A percentile compares a stretch with the other conserved stretches of the same genome.
Evolutionary conservation across 177 flowering plant species (phyloP).

Genomic region (Vitis hybrid): DNA sequence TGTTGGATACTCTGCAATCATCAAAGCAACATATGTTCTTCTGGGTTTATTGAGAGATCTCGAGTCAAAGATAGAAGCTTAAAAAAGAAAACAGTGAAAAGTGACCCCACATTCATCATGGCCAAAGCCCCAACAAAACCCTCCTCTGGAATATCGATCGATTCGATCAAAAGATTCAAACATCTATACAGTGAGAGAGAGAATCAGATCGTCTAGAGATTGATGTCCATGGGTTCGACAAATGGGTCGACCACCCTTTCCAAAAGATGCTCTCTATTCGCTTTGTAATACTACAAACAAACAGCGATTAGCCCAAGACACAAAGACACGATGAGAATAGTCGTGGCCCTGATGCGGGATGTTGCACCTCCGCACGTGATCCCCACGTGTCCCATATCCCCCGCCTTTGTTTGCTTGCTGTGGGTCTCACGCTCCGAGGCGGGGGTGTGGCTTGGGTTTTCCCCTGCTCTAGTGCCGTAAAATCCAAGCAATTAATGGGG

Average conservation of each 20-base stretch:
- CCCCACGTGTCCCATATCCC: neutral
- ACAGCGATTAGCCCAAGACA: conserved; percentile 31
- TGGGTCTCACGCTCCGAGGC: conserved; percentile 3
- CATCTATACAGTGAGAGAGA: conserved; percentile 20
- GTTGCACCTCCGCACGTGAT: conserved; percentile 11
- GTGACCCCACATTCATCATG: conserved; percentile 29
- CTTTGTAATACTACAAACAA: conserved; percentile 29
- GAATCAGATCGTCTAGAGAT: conserved; percentile 70
- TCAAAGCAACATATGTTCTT: conserved; percentile 34
- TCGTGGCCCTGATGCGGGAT: neutral
- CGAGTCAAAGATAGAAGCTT: conserved; percentile 37
- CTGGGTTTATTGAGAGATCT: conserved; percentile 14
- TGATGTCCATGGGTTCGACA: conserved; percentile 42
- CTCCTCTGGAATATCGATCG: conserved; percentile 22
- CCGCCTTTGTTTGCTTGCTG: neutral
- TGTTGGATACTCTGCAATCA: conserved; percentile 37
- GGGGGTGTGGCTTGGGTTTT: neutral
- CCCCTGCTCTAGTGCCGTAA: conserved; percentile 2
- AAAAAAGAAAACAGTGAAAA: conserved; percentile 18
- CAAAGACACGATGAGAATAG: neutral
- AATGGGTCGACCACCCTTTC: conserved; percentile 64
- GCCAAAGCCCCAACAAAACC: conserved; percentile 21
- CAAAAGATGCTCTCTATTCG: conserved; percentile 58
- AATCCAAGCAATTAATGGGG: conserved; percentile 16
- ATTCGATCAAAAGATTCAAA: conserved; percentile 40